phyloP scores from a whole-genome alignment of 2,329 filamentous ascomycete genomes.

The Ascomycota sp. region DNA sequence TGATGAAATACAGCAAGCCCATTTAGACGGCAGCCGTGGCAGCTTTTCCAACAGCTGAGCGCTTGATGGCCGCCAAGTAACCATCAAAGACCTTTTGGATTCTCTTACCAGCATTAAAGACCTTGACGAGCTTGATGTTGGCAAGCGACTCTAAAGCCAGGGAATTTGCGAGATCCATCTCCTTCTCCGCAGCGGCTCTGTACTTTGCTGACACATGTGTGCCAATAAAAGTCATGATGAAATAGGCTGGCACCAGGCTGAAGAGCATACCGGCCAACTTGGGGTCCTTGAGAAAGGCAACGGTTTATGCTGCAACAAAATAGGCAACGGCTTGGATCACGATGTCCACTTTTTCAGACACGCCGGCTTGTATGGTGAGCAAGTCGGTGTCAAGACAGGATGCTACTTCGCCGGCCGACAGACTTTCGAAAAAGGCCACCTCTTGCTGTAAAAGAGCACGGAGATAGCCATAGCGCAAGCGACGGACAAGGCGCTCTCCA shows the following conservation, averaged over 20 bases:
- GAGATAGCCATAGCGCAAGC: constrained; percentile 41
- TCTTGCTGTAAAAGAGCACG: constrained; percentile 37
- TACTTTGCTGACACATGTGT: constrained; percentile 33
- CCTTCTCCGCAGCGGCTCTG: constrained; percentile 25
- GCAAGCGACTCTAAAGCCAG: constrained; percentile 42
- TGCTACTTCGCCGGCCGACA: constrained; percentile 41
- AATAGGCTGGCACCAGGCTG: constrained; percentile 40
- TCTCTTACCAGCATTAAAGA: constrained; percentile 36
- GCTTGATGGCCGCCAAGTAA: constrained; percentile 26
- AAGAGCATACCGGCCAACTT: constrained; percentile 43
- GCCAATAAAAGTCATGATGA: constrained; percentile 35
- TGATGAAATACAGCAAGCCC: constrained; percentile 44
- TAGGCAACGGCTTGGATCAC: constrained; percentile 41
- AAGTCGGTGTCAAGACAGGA: constrained; percentile 45
- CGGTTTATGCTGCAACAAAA: constrained; percentile 45
- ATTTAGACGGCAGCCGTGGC: constrained; percentile 34
- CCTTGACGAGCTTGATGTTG: constrained; percentile 40
- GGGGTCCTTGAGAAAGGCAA: constrained; percentile 45
- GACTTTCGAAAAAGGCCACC: constrained; percentile 40
- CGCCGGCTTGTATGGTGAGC: constrained; percentile 44
- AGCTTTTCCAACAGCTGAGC: constrained; percentile 36
- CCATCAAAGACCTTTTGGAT: constrained; percentile 38
- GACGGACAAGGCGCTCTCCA: constrained; percentile 41
- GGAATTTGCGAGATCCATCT: constrained; percentile 35
- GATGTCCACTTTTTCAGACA: constrained; percentile 50